Percentiles rank a stretch among this genome's conserved stretches.
Evolutionary conservation across 2,329 filamentous ascomycete species (phyloP).

Genomic region (Pseudogymnoascus sp.): DNA sequence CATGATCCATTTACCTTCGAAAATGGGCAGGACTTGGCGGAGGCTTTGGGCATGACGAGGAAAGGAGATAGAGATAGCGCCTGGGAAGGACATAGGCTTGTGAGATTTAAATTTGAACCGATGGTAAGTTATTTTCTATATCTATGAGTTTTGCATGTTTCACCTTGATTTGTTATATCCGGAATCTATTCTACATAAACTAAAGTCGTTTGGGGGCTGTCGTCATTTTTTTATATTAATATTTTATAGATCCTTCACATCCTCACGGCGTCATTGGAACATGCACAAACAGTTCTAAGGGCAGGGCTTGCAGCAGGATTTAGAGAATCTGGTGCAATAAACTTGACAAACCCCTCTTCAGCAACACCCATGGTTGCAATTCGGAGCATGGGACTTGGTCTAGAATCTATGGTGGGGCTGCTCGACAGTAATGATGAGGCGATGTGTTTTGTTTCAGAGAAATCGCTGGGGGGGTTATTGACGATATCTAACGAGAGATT

Average conservation of each 20-base stretch:
- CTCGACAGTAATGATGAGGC: slow-evolving; percentile 28
- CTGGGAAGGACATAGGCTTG: slow-evolving; percentile 36
- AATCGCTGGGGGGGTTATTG: slow-evolving; percentile 60
- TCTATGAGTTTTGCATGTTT: neutral
- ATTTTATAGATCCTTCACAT: slow-evolving; percentile 71
- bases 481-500: slow-evolving; percentile 68
- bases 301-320: slow-evolving; percentile 77
- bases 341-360: slow-evolving; percentile 35
- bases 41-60: slow-evolving; percentile 34
- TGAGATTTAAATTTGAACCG: slow-evolving; percentile 90
- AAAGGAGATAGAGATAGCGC: slow-evolving; percentile 15
- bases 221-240: slow-evolving; percentile 9
- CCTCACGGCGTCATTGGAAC: slow-evolving; percentile 62
- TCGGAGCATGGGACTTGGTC: slow-evolving; percentile 69
- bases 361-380: slow-evolving; percentile 71
- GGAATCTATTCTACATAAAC: neutral
- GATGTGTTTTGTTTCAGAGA: slow-evolving; percentile 50
- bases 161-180: neutral
- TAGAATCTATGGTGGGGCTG: slow-evolving; percentile 70
- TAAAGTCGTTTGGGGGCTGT: neutral
- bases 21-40: slow-evolving; percentile 20
- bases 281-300: slow-evolving; percentile 67
- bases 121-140: slow-evolving; percentile 56
- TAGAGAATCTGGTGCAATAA: slow-evolving; percentile 79
- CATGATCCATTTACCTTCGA: slow-evolving; percentile 56